A percentile compares a stretch with the other conserved stretches of the same genome.
phyloP scores from a whole-genome alignment of 352 stramenopile genomes.

The Sclerospora graminicola region DNA sequence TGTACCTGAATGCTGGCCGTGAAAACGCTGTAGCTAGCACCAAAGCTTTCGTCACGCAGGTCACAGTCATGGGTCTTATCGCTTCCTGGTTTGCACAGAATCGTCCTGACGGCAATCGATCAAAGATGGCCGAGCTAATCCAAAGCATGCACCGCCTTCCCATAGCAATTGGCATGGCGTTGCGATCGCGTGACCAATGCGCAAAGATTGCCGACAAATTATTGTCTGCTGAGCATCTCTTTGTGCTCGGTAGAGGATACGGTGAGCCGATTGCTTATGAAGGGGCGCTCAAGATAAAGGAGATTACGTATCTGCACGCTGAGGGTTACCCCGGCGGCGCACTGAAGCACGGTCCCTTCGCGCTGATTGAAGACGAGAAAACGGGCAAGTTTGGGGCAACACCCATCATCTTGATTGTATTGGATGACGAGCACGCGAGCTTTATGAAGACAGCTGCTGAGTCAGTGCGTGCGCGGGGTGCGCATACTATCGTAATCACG shows the following conservation, averaged over 20 bases:
- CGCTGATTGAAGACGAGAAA: slow-evolving; percentile 93
- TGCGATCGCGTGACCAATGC: slow-evolving; percentile 89
- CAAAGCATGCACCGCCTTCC: slow-evolving; percentile 94
- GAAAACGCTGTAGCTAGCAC: slow-evolving; percentile 98
- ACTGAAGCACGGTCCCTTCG: slow-evolving; percentile 98
- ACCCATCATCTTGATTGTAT: slow-evolving; percentile 95
- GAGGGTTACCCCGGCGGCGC: slow-evolving; percentile 96
- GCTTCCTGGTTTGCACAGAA: slow-evolving; percentile 89
- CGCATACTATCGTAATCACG: slow-evolving; percentile 97
- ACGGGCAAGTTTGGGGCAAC: slow-evolving; percentile 92
- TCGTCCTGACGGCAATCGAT: slow-evolving; percentile 64
- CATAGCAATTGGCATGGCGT: slow-evolving; percentile 96
- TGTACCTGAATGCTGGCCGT: slow-evolving; percentile 97
- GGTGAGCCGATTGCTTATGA: slow-evolving; percentile 93
- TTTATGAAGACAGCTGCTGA: slow-evolving; percentile 93
- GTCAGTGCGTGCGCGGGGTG: slow-evolving; percentile 94
- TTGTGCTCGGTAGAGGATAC: slow-evolving; percentile 92
- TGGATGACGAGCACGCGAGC: slow-evolving; percentile 94
- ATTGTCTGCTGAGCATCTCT: slow-evolving; percentile 88
- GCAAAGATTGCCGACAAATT: slow-evolving; percentile 84
- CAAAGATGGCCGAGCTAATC: slow-evolving; percentile 86
- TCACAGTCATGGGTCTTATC: slow-evolving; percentile 86
- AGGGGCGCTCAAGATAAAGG: slow-evolving; percentile 98
- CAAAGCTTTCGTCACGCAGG: slow-evolving; percentile 98
- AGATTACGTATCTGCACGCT: slow-evolving; percentile 98